Conservation (phyloP, 495 filamentous ascomycete genomes). For the Choiromyces venosus region DNA sequence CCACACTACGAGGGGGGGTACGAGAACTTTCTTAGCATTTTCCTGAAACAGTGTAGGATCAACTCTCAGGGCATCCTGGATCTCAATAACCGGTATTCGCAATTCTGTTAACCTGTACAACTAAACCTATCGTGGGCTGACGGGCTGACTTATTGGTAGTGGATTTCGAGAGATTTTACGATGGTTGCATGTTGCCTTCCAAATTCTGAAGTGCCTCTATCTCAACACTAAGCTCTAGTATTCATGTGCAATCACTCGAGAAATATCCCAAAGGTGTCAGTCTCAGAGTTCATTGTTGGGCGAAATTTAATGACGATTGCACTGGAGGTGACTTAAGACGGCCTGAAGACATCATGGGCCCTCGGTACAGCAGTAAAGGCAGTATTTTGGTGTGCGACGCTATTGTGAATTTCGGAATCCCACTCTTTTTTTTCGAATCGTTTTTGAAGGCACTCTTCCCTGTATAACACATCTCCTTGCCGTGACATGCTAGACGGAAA, state of each 20-base stretch:
- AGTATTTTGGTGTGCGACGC: background rate
- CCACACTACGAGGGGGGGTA: too few species aligned
- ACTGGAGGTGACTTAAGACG: background rate
- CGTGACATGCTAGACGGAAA: background rate
- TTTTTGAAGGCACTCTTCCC: background rate
- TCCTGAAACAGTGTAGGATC: too few species aligned
- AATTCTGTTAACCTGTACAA: too few species aligned
- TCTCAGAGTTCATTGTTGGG: background rate
- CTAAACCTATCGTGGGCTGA: too few species aligned
- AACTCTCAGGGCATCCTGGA: too few species aligned
- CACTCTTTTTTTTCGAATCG: background rate
- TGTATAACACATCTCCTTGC: background rate
- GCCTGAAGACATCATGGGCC: background rate
- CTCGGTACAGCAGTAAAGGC: background rate
- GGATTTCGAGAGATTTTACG: too few species aligned
- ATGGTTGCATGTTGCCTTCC: background rate
- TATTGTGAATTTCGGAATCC: background rate
- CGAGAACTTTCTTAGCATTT: too few species aligned
- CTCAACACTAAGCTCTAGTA: background rate
- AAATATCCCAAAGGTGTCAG: background rate
- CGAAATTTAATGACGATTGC: background rate
- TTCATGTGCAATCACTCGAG: background rate
- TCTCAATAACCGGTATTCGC: too few species aligned
- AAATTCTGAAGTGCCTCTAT: background rate
- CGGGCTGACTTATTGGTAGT: too few species aligned